phyloP scores from a whole-genome alignment of 2,329 filamentous ascomycete species.

The Akanthomyces uredinophilus region DNA sequence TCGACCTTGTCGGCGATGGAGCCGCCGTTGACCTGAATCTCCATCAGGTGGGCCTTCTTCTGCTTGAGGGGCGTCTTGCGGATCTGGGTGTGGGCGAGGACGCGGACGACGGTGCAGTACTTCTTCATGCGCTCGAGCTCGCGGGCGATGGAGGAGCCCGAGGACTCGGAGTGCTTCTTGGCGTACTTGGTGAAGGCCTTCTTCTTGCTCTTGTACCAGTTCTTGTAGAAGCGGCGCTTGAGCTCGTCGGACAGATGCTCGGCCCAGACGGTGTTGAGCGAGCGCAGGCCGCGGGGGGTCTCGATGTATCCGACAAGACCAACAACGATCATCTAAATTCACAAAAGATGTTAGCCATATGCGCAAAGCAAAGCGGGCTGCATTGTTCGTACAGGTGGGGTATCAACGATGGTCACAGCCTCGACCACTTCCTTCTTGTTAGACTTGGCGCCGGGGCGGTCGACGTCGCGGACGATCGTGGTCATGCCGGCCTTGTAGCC shows the following conservation, averaged over 20 bases:
- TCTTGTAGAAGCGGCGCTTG: conserved; percentile 99
- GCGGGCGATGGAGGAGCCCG: conserved; percentile 83
- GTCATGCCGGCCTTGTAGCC: conserved; percentile 99
- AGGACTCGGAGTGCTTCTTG: conserved; percentile 98
- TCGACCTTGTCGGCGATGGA: conserved; percentile 94
- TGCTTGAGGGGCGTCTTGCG: conserved; percentile 99
- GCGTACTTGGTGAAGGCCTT: conserved; percentile 99
- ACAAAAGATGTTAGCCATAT: conserved; percentile 62
- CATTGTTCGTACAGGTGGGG: conserved; percentile 89
- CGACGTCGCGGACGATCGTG: conserved; percentile 98
- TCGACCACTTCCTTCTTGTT: conserved; percentile 99
- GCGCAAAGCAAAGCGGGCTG: conserved; percentile 73
- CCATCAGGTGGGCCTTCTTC: conserved; percentile 99
- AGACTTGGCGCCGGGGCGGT: conserved; percentile 97
- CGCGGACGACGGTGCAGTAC: conserved; percentile 99
- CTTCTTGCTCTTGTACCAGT: conserved; percentile 99
- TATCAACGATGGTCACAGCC: conserved; percentile 83
- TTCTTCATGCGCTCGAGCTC: conserved; percentile 99
- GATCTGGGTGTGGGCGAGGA: conserved; percentile 99
- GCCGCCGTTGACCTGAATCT: conserved; percentile 99
- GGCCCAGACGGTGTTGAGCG: conserved; percentile 98
- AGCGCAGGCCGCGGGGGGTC: conserved; percentile 98
- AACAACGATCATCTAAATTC: conserved; percentile 90
- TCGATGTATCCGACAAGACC: conserved; percentile 99
- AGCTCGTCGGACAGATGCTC: conserved; percentile 98